These are phyloP conservation scores for Scheffersomyces cryptocercus DNA, from an alignment of 1,139 yeast genomes.

Conservation along the genomic window DNA sequence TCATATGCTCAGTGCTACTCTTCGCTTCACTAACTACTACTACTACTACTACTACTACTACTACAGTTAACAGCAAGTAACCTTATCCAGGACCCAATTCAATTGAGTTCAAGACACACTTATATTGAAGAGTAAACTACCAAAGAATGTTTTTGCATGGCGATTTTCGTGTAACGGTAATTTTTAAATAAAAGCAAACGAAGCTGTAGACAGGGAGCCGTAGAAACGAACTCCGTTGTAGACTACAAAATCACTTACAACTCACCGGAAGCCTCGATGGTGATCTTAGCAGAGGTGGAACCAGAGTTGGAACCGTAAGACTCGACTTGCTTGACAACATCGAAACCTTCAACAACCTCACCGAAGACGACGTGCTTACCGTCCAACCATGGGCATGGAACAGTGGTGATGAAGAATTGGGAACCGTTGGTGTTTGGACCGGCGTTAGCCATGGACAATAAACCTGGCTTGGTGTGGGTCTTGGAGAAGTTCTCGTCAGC, in stretches of 20 bases:
- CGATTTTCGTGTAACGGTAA: too few relatives aligned
- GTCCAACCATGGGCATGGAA: constrained; percentile 94
- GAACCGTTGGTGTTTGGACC: constrained; percentile 99
- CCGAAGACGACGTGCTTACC: constrained; percentile 99
- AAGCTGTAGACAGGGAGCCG: too few relatives aligned
- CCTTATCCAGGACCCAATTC: too few relatives aligned
- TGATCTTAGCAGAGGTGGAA: constrained; percentile 73
- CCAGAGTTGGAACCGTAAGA: constrained; percentile 82
- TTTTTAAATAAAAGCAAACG: too few relatives aligned
- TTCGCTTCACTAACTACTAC: too few relatives aligned
- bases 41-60: too few relatives aligned
- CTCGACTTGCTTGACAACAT: constrained; percentile 91
- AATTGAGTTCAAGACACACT: too few relatives aligned
- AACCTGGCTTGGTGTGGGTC: constrained; percentile 90
- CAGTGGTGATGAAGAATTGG: constrained; percentile 98
- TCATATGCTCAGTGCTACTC: too few relatives aligned
- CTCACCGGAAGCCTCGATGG: constrained; percentile 85
- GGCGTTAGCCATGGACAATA: constrained; percentile 98
- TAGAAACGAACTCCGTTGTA: too few relatives aligned
- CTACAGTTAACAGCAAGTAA: too few relatives aligned
- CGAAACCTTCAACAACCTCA: constrained; percentile 89
- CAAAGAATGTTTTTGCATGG: too few relatives aligned
- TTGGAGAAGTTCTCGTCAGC: constrained; percentile 91
- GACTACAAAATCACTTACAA: constrained; percentile 37
- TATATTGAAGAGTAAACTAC: too few relatives aligned